These are phyloP conservation scores for Alternaria conjuncta DNA, from an alignment of 2,329 filamentous ascomycete genomes.

Conservation along the genomic window DNA sequence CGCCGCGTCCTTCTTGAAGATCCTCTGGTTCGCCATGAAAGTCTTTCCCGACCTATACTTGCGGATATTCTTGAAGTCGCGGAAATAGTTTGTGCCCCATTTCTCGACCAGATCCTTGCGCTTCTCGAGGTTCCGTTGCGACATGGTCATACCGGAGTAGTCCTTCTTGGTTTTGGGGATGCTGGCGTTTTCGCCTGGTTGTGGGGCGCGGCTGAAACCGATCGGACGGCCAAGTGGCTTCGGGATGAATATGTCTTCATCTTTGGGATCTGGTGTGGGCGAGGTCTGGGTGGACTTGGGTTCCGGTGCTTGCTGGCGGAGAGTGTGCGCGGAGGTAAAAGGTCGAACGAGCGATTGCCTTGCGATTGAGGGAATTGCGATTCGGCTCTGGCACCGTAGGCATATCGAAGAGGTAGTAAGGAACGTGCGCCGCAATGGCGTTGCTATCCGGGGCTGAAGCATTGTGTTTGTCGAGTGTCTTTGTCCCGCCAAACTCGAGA, in stretches of 20 bases:
- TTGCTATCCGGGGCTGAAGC: slow-evolving; percentile 41
- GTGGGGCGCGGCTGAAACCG: slow-evolving; percentile 76
- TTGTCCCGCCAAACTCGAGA: slow-evolving; percentile 11
- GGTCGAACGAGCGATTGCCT: slow-evolving; percentile 22
- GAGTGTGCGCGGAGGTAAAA: slow-evolving; percentile 32
- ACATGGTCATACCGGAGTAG: slow-evolving; percentile 41
- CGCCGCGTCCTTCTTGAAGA: slow-evolving; percentile 81
- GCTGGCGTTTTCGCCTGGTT: slow-evolving; percentile 81
- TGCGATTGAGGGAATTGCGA: slow-evolving; percentile 13
- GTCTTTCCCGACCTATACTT: slow-evolving; percentile 83
- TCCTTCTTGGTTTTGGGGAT: slow-evolving; percentile 60
- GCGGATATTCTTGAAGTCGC: slow-evolving; percentile 88
- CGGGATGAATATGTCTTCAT: slow-evolving; percentile 54
- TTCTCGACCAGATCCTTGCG: slow-evolving; percentile 77
- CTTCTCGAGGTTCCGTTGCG: slow-evolving; percentile 68
- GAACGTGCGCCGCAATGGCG: slow-evolving; percentile 20
- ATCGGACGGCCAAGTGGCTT: slow-evolving; percentile 73
- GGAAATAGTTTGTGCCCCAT: slow-evolving; percentile 88
- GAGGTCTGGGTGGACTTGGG: slow-evolving; percentile 13
- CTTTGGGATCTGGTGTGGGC: slow-evolving; percentile 20
- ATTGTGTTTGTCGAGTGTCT: slow-evolving; percentile 25
- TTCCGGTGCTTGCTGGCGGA: slow-evolving; percentile 24
- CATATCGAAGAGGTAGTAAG: slow-evolving; percentile 22
- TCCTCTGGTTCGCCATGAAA: slow-evolving; percentile 81
- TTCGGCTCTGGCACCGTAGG: slow-evolving; percentile 21